Base-by-base conservation (phyloP, 1,139 yeast species). In the Candida pseudoviswanathii region DNA sequence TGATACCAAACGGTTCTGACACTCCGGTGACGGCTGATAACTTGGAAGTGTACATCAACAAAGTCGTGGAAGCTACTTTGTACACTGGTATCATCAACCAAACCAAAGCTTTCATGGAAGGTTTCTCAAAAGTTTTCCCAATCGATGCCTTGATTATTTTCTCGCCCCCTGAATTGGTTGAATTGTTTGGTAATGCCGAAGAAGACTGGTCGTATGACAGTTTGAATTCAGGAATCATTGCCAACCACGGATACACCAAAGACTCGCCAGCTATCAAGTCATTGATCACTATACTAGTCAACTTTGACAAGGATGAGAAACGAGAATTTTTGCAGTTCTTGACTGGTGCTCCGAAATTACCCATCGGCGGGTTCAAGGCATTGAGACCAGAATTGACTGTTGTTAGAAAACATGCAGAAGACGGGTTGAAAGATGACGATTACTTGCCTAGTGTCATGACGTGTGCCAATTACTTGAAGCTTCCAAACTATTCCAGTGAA, bases 381-480 rank as follows among this genome's bases (percentile, higher is more conserved):
- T 73, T 94, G 50, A 77, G 81, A 44, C 99, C 99, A 0, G 86
- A 82, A 47, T 78, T 94, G 48, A 94, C 98, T 0, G 94, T 94
- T 41, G 99, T 94, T 2, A 73, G 91, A 56, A 90, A 90, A 60
- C 84, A 80, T 48, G 80, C 87, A 7, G 97, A 92, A 52, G 84
- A 77, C 50, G 83, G 81, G 0, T 64, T 80, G 45, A 67, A 72
- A 21, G 81, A 90, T n/a, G 96, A 94, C 65, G 92, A 86, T 55
- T 91, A 87, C 60, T 72, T 94, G 41, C 99, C 99, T 0, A 90
- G 97, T 0, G 89, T 98, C 0, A 84, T 96, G 0, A 94, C 99
- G 0, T 94, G 99, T 73, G 90, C 91, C 26, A 95, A 94, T 63
- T 67, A 94, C 51, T 72, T 94, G 53, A 91, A 88, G 61, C 67